Conservation (phyloP, 768 basidiomycete species). For the Boletus eberwhitei region DNA sequence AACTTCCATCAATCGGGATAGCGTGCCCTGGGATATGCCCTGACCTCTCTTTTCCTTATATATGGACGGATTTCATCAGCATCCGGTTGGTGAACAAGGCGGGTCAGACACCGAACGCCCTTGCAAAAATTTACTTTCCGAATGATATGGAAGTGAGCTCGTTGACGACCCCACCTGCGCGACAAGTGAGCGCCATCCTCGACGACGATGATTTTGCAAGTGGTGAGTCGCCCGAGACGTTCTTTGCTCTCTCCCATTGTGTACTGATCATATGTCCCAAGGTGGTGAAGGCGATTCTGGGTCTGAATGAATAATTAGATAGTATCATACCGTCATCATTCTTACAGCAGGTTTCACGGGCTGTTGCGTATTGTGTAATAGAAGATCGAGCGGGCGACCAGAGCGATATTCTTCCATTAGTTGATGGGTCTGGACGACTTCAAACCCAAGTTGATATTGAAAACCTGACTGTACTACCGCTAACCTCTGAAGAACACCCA, state of each 20-base stretch:
- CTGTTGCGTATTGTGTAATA: not conserved
- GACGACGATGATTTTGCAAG: conserved; percentile 16
- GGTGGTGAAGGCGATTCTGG: conserved; percentile 2
- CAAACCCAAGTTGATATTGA: too few species aligned
- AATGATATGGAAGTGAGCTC: conserved; percentile 14
- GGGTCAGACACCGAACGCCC: conserved; percentile 24
- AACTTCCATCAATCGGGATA: not conserved
- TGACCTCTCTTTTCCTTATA: not conserved
- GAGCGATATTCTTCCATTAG: too few species aligned
- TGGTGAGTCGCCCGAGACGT: conserved; percentile 5
- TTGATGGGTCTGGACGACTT: too few species aligned
- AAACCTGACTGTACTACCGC: too few species aligned
- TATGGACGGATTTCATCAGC: conserved; percentile 3
- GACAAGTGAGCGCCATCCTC: conserved; percentile 10
- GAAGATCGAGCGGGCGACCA: not conserved
- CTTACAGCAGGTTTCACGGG: not conserved
- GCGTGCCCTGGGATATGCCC: not conserved
- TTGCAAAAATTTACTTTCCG: conserved; percentile 20
- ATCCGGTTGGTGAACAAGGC: conserved; percentile 26
- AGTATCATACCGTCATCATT: not conserved
- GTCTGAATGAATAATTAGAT: conserved; percentile 1
- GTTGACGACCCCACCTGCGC: conserved; percentile 19
- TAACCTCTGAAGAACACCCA: not conserved
- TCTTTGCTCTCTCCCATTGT: not conserved
- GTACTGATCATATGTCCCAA: conserved; percentile 1